Evolutionary conservation across 23 red algal genomes (phyloP), one percentile per base, ranked within the genome.

Genomic region (Chondrus crispus): DNA sequence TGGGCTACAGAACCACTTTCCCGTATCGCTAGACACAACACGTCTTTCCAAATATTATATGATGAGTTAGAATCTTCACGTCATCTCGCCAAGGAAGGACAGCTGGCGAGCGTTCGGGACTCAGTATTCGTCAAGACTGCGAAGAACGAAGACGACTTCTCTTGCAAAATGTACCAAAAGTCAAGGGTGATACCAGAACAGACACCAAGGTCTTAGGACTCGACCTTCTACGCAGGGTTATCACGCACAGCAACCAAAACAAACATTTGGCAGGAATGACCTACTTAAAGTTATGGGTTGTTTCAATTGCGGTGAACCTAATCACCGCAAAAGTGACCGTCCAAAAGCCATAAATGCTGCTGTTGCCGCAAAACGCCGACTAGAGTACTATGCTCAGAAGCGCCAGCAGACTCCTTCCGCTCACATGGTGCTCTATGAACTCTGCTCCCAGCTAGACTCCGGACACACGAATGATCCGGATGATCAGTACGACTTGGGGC

Each of bases 1-100:
- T 85, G 81, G 53, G 81, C 30, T 16, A 85, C n/a, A 5, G 81
- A 85, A 68, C 81, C 60, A 44, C 57, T 73, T 18, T 18, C 53
- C 46, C 16, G 81, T 4, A 58, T 85, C 4, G 51, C 18, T 1
- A 85, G 50, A 4, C 18, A 62, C n/a, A 68, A 41, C 44, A 68
- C 64, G 14, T 39, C 46, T 41, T 85, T 66, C 5, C 54, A 85
- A 69, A 28, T 68, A 51, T 41, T 85, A 12, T 85, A 85, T 85
- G 49, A 32, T 20, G 81, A 85, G 81, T 29, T 69, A n/a, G 51
- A 85, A 22, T 1, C 33, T 20, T 14, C 12, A 2, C 0, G 0
- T 26, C 53, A 69, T 29, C 5, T 73, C n/a, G 33, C 3, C 2
- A 49, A 48, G 6, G 74, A 50, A 4, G 36, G 9, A 5, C 2